A percentile compares a stretch with the other conserved stretches of the same genome.
Conservation (phyloP, 352 stramenopile species). For the Phytopythium vexans region DNA sequence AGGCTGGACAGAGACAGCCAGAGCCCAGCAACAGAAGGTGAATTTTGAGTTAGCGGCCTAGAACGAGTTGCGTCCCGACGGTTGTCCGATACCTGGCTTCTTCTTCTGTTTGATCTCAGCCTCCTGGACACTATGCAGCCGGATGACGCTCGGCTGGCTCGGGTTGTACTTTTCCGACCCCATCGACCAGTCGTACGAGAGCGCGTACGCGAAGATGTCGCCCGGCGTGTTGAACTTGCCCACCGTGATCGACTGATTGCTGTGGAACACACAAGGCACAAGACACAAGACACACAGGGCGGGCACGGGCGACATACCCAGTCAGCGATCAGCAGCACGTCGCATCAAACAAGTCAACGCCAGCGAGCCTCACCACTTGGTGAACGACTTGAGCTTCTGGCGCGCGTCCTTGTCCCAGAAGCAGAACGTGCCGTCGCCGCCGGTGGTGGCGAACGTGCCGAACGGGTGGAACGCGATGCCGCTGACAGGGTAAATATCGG, state of each 20-base stretch:
- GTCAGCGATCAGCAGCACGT: background rate
- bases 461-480: constrained; percentile 89
- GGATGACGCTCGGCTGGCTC: constrained; percentile 89
- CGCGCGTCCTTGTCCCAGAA: constrained; percentile 99
- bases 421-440: constrained; percentile 94
- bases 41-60: constrained; percentile 10
- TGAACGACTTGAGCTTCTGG: constrained; percentile 93
- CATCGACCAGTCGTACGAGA: constrained; percentile 98
- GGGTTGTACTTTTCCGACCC: constrained; percentile 89
- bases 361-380: constrained; percentile 46
- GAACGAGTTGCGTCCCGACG: constrained; percentile 38
- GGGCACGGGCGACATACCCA: background rate
- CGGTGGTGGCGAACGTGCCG: constrained; percentile 96
- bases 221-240: constrained; percentile 93
- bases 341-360: background rate
- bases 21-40: too few species aligned
- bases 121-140: constrained; percentile 89
- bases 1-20: too few species aligned
- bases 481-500: constrained; percentile 89
- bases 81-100: constrained; percentile 73
- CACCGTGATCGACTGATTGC: constrained; percentile 88
- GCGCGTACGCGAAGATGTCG: constrained; percentile 95
- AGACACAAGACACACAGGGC: background rate
- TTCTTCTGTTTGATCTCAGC: constrained; percentile 95
- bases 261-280: constrained; percentile 18